A percentile compares a stretch with the other conserved stretches of the same genome.
These are phyloP conservation scores for Phytophthora agathidicida DNA, from an alignment of 352 stramenopile species.

Conservation along the genomic window DNA sequence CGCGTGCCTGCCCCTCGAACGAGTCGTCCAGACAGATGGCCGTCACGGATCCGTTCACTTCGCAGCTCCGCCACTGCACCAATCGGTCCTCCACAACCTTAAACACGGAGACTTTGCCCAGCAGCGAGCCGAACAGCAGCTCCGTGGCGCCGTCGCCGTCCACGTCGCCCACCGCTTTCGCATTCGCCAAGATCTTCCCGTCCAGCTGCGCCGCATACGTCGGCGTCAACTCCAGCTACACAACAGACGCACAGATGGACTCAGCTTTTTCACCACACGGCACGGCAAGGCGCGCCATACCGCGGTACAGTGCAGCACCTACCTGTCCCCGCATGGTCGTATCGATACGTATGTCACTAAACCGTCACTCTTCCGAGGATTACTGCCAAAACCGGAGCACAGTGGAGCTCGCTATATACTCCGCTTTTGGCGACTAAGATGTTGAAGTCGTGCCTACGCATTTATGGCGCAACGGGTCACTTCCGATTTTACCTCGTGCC, in stretches of 20 bases:
- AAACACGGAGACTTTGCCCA: constrained; percentile 67
- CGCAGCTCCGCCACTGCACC: constrained; percentile 58
- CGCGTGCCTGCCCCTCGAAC: constrained; percentile 41
- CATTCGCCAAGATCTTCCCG: constrained; percentile 74
- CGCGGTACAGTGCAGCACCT: too few species aligned
- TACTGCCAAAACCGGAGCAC: not conserved
- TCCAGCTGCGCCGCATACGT: constrained; percentile 66
- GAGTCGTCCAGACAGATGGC: constrained; percentile 65
- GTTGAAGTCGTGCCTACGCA: too few species aligned
- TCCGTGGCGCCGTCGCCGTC: constrained; percentile 70
- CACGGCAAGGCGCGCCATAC: not conserved
- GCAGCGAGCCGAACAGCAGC: constrained; percentile 70
- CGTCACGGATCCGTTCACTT: constrained; percentile 74
- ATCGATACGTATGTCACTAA: too few species aligned
- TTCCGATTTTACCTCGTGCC: constrained; percentile 17
- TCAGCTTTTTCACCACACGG: not conserved
- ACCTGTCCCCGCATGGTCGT: constrained; percentile 42
- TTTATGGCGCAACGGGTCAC: constrained; percentile 11
- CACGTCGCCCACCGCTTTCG: constrained; percentile 65
- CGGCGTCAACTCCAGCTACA: constrained; percentile 71
- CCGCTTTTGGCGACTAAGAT: constrained; percentile 3
- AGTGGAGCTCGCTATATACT: too few species aligned
- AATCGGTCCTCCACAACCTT: constrained; percentile 69
- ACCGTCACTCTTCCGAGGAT: not conserved
- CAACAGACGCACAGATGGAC: not conserved